phyloP scores from a whole-genome alignment of 106 monocot genomes.

The Chionographis japonica region DNA sequence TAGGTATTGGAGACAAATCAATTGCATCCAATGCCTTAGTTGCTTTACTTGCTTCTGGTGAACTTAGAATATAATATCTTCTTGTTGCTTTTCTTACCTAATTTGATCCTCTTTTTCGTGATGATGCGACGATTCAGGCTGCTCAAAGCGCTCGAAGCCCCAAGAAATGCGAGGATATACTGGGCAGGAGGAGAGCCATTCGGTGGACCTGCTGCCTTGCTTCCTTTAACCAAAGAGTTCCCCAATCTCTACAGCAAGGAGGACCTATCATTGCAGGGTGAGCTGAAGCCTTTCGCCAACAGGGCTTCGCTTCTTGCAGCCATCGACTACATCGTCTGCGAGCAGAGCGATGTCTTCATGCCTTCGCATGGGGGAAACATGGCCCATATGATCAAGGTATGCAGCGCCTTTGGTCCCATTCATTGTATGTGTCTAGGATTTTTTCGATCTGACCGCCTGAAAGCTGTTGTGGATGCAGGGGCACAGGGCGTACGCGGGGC shows the following conservation, averaged over 20 bases:
- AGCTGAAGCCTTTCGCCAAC: constrained; percentile 56
- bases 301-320: constrained; percentile 77
- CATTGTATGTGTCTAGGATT: no score
- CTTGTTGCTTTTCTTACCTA: no score
- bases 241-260: constrained; percentile 79
- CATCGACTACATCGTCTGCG: constrained; percentile 82
- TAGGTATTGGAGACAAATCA: constrained; percentile 21
- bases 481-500: constrained; percentile 64
- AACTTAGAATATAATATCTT: no score
- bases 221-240: constrained; percentile 56
- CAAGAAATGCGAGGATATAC: constrained; percentile 58
- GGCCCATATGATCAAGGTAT: constrained; percentile 41
- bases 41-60: no score
- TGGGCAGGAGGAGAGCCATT: constrained; percentile 94
- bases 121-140: constrained; percentile 22
- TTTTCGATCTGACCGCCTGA: no score
- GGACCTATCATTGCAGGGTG: constrained; percentile 51
- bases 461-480: constrained; percentile 32
- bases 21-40: no score
- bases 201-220: constrained; percentile 53
- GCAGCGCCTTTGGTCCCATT: no score
- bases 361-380: constrained; percentile 95
- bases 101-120: background rate
- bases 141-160: constrained; percentile 79
- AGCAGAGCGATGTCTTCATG: constrained; percentile 87